phyloP scores from a whole-genome alignment of 345 rosid species.

The Dimocarpus longan region DNA sequence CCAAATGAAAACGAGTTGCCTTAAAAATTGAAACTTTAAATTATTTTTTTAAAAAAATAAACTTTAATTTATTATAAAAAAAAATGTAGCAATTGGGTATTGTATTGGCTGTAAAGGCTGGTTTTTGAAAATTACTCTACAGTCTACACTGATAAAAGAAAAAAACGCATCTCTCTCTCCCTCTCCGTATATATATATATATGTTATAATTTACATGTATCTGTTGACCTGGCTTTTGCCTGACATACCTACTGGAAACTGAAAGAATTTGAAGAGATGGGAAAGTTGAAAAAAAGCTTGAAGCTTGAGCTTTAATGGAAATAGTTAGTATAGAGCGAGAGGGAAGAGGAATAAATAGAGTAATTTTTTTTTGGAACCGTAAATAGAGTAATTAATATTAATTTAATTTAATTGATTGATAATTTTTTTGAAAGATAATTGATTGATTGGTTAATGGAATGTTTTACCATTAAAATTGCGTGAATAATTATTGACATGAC shows the following conservation, averaged over 20 bases:
- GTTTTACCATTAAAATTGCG: not conserved
- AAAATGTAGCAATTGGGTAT: constrained; percentile 33
- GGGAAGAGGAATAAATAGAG: not conserved
- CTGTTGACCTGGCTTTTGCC: constrained; percentile 20
- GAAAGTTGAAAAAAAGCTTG: not conserved
- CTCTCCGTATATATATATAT: not conserved
- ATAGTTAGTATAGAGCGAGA: not conserved
- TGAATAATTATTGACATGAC: too few relatives aligned
- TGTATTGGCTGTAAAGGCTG: constrained; percentile 42
- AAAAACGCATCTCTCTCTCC: constrained; percentile 13
- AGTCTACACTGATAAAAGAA: constrained; percentile 25
- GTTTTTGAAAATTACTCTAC: constrained; percentile 34
- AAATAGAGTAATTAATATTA: not conserved
- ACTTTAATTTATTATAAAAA: too few relatives aligned
- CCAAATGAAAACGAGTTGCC: not conserved
- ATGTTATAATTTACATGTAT: not conserved
- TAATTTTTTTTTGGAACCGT: too few relatives aligned
- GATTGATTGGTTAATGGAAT: not conserved
- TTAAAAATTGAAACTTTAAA: not conserved
- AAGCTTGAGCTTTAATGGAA: not conserved
- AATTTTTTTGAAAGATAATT: too few relatives aligned
- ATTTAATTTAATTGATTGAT: not conserved
- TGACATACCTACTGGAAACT: constrained; percentile 30
- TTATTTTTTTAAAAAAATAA: too few relatives aligned
- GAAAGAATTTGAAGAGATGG: not conserved